phyloP scores from a whole-genome alignment of 2,329 filamentous ascomycete species.

The Phialophora tarda region DNA sequence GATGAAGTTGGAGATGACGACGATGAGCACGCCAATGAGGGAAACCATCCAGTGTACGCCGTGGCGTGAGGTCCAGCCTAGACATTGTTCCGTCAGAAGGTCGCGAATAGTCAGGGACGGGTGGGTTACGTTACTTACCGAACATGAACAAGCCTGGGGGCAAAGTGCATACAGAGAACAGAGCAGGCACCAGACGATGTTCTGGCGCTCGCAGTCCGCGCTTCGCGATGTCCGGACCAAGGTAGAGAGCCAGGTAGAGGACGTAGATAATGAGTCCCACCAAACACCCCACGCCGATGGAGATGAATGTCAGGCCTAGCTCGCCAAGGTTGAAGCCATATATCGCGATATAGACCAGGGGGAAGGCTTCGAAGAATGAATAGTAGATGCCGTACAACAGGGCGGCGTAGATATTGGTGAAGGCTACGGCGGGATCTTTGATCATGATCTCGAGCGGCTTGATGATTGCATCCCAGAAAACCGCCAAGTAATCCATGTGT shows the following conservation, averaged over 20 bases:
- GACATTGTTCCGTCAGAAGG: neutral
- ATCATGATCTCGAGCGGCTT: slow-evolving; percentile 65
- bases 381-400: slow-evolving; percentile 60
- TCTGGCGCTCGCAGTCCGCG: slow-evolving; percentile 60
- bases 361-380: slow-evolving; percentile 69
- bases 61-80: slow-evolving; percentile 37
- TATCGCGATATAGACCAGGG: slow-evolving; percentile 62
- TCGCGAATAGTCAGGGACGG: slow-evolving; percentile 39
- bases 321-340: slow-evolving; percentile 66
- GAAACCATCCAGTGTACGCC: slow-evolving; percentile 47
- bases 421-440: slow-evolving; percentile 66
- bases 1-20: slow-evolving; percentile 40
- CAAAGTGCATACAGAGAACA: slow-evolving; percentile 56
- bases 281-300: slow-evolving; percentile 61
- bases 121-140: slow-evolving; percentile 31
- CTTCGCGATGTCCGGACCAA: slow-evolving; percentile 55
- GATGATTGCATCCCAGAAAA: slow-evolving; percentile 61
- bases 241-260: slow-evolving; percentile 59
- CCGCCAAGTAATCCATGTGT: slow-evolving; percentile 53
- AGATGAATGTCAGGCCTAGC: slow-evolving; percentile 66
- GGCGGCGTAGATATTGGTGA: slow-evolving; percentile 66
- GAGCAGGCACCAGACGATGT: slow-evolving; percentile 57
- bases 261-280: slow-evolving; percentile 58
- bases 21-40: slow-evolving; percentile 50
- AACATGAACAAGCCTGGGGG: slow-evolving; percentile 65